A percentile compares a stretch with the other conserved stretches of the same genome.
These are phyloP conservation scores for Tetracentron sinense DNA, from an alignment of 164 flowering plant genomes.

Conservation along the genomic window DNA sequence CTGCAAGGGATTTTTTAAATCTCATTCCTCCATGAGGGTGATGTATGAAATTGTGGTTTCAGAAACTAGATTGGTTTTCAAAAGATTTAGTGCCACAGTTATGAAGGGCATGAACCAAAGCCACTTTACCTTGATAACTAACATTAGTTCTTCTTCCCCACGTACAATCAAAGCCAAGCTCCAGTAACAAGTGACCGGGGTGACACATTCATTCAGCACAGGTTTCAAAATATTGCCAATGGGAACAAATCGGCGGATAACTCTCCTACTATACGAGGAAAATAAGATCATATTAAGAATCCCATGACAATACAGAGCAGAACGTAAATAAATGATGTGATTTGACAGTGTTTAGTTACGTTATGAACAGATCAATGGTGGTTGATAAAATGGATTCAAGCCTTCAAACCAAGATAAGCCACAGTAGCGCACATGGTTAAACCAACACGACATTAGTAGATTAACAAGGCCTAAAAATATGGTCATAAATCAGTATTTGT, in stretches of 20 bases:
- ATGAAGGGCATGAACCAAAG: neutral
- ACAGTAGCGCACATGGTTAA: neutral
- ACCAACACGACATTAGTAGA: neutral
- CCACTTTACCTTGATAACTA: constrained; percentile 65
- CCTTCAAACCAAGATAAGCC: neutral
- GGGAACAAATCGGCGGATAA: constrained; percentile 61
- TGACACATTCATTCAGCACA: constrained; percentile 73
- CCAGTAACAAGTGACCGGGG: constrained; percentile 94
- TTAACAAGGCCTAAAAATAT: too few species aligned
- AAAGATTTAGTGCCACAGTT: neutral
- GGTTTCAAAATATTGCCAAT: constrained; percentile 68
- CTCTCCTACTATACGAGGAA: constrained; percentile 45
- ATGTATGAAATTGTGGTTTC: neutral
- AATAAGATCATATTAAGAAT: neutral
- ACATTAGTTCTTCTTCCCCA: constrained; percentile 55
- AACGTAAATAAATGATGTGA: neutral
- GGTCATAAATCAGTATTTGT: too few species aligned
- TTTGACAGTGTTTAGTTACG: neutral
- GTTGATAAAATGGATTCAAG: neutral
- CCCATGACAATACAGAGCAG: neutral
- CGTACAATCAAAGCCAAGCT: constrained; percentile 63
- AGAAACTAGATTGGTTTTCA: constrained; percentile 1
- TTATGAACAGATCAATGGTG: too few species aligned
- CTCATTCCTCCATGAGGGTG: too few species aligned
- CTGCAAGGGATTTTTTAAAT: too few species aligned